These are phyloP conservation scores for Coelastrella sp. DNA, from an alignment of 139 green algal genomes.

Conservation along the genomic window DNA sequence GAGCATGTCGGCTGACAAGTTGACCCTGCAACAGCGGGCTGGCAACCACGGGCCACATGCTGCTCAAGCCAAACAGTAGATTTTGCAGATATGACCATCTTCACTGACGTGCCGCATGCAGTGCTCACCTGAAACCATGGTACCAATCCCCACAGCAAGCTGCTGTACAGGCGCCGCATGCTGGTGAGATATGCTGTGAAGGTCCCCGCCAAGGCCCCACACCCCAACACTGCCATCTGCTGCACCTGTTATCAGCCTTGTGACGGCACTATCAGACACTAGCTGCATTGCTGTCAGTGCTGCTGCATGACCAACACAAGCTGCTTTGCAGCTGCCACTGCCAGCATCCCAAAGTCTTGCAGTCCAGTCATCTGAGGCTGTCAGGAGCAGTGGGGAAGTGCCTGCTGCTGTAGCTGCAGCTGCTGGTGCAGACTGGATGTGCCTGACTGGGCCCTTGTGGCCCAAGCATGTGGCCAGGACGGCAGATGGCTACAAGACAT, in stretches of 20 bases:
- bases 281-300: constrained; percentile 54
- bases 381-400: constrained; percentile 39
- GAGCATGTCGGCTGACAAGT: too few relatives aligned
- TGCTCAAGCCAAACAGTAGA: too few relatives aligned
- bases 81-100: too few relatives aligned
- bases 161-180: constrained; percentile 8
- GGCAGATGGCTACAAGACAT: not conserved
- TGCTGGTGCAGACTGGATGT: not conserved
- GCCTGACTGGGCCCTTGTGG: constrained; percentile 2
- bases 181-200: constrained; percentile 5
- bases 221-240: constrained; percentile 27
- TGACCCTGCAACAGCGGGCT: too few relatives aligned
- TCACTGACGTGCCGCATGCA: too few relatives aligned
- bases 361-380: constrained; percentile 52
- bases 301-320: constrained; percentile 59
- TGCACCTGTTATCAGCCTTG: constrained; percentile 28
- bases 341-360: constrained; percentile 49
- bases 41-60: too few relatives aligned
- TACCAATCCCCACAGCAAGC: not conserved
- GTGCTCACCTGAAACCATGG: constrained; percentile 1
- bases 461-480: not conserved
- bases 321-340: not conserved
- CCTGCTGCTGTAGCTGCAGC: not conserved
- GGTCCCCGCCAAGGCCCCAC: constrained; percentile 15
- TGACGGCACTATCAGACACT: not conserved